Evolutionary conservation across 78 protist species (phyloP), one percentile per base, ranked within the genome.

Genomic region (Mantamonas sphyraenae): DNA sequence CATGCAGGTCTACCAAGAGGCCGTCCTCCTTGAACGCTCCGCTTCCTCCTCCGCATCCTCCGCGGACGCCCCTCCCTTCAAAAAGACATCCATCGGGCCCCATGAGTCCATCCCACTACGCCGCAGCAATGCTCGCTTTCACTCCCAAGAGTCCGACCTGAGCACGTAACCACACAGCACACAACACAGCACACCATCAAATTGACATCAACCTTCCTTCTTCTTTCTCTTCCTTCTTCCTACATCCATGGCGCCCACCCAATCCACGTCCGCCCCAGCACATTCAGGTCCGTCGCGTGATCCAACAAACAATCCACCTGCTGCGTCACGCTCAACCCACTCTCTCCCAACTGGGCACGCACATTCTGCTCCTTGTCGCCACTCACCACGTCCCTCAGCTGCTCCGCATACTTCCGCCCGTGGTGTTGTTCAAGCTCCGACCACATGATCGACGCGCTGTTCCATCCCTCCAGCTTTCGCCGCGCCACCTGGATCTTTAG

Each of bases 271-370:
- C 93, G 69, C 14, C 87, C 85, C 3, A 95, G 57, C 0, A 95
- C 51, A 64, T 73, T 74, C 14, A 82, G 82, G 39, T 95, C 97
- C 0, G 95, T 89, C 10, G 98, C 93, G 45, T 74, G 91, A 22
- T 93, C 97, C 34, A 95, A 50, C 20, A 95, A 76, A 45, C 84
- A 76, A 26, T 79, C 91, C 2, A 95, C 90, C 66, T 93, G 97
- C 45, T 83, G 80, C 64, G 79, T 68, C 0, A 55, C 67, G 0
- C 73, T 2, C 24, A 2, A 4, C 33, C 73, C 2, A 1, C 10
- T 3, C 8, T 20, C 82, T 24, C 14, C 57, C n/a, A n/a, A n/a
- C 35, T 12, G 33, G 63, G 33, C 33, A 7, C 88, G 19, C n/a
- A 83, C 34, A 22, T 78, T 74, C 30, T 45, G 31, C 43, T 66